phyloP scores from a whole-genome alignment of 2,329 filamentous ascomycete species.

The Saccharata proteae region DNA sequence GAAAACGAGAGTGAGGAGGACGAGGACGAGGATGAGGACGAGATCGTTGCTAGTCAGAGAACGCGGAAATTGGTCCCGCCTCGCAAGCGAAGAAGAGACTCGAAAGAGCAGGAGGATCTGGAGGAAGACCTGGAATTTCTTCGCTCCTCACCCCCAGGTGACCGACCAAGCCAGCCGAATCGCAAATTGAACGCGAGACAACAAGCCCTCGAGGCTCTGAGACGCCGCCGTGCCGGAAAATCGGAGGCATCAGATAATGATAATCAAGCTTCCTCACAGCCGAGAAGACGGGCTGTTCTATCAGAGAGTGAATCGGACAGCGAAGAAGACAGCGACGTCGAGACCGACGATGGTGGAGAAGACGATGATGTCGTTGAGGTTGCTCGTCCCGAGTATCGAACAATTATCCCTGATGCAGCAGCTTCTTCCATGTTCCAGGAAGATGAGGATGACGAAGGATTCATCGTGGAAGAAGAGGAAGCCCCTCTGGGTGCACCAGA shows the following conservation, averaged over 20 bases:
- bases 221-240: slow-evolving; percentile 26
- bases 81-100: slow-evolving; percentile 10
- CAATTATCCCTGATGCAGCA: slow-evolving; percentile 12
- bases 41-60: slow-evolving; percentile 4
- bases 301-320: slow-evolving; percentile 12
- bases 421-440: slow-evolving; percentile 35
- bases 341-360: slow-evolving; percentile 15
- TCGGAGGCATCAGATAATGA: slow-evolving; percentile 13
- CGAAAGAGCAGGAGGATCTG: slow-evolving; percentile 29
- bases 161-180: slow-evolving; percentile 9
- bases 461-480: slow-evolving; percentile 51
- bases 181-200: slow-evolving; percentile 25
- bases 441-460: slow-evolving; percentile 49
- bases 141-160: slow-evolving; percentile 19
- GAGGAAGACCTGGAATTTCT: slow-evolving; percentile 35
- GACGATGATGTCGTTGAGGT: slow-evolving; percentile 10
- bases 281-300: slow-evolving; percentile 12
- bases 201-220: slow-evolving; percentile 32
- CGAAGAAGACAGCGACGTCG: slow-evolving; percentile 12
- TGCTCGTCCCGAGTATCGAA: slow-evolving; percentile 1
- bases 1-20: slow-evolving; percentile 14
- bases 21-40: slow-evolving; percentile 12
- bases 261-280: no score
- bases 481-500: slow-evolving; percentile 41
- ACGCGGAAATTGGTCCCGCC: slow-evolving; percentile 4